Percentiles rank a stretch among this genome's conserved stretches.
phyloP scores from a whole-genome alignment of 306 rosid species.

The Ochetophila trinervis region DNA sequence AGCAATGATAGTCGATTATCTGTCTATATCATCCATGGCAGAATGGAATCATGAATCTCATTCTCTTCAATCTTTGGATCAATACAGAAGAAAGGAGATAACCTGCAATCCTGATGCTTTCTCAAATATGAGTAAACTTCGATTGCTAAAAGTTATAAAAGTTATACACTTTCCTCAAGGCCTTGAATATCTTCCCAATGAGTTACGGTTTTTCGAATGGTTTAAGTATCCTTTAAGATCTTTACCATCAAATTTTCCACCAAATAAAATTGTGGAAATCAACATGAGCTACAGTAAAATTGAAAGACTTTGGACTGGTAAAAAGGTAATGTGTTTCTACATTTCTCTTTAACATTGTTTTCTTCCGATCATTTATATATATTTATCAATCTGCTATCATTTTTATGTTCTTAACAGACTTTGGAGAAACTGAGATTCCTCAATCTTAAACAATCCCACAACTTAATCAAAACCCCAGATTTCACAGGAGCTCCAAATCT shows the following conservation, averaged over 20 bases:
- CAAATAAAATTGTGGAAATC: constrained; percentile 9
- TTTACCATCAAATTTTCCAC: not conserved
- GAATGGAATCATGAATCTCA: too few species aligned
- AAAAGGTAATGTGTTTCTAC: not conserved
- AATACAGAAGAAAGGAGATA: not conserved
- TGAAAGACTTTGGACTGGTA: not conserved
- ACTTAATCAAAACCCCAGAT: constrained; percentile 19
- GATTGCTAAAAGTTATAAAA: constrained; percentile 8
- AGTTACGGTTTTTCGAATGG: constrained; percentile 18
- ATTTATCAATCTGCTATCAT: too few species aligned
- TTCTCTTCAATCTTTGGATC: too few species aligned
- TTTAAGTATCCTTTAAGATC: constrained; percentile 1
- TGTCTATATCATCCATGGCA: too few species aligned
- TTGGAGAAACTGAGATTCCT: constrained; percentile 14
- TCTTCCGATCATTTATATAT: too few species aligned
- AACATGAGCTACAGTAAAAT: not conserved
- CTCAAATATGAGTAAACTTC: constrained; percentile 20
- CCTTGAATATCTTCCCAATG: constrained; percentile 16
- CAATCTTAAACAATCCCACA: constrained; percentile 18
- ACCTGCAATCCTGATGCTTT: constrained; percentile 22
- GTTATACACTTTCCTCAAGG: not conserved
- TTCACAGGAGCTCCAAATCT: constrained; percentile 16
- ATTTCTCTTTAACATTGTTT: too few species aligned
- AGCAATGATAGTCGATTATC: constrained; percentile 3
- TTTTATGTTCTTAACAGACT: not conserved